Evolutionary conservation across 176 grass and related monocot species (phyloP), one percentile per base, ranked within the genome.

Genomic region (Bromus sterilis): DNA sequence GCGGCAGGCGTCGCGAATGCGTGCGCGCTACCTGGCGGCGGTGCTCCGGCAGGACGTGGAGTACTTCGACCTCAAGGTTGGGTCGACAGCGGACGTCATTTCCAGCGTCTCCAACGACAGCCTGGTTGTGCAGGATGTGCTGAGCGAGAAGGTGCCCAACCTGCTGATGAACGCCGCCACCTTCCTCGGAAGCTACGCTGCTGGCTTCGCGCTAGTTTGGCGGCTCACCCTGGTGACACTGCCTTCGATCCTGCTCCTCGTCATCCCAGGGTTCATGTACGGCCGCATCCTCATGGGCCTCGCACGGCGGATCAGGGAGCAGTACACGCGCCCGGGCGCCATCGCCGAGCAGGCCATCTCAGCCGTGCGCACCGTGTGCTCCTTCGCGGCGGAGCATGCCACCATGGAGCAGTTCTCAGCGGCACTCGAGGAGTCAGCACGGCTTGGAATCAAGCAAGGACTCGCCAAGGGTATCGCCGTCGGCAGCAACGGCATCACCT

Each of bases 11-110:
- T 90, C 94, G 73, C 66, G 76, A 81, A 94, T 97, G 94, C 89
- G 91, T 4, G 91, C 83, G 2, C 60, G 82, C 30, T 97, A 97
- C 80, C 85, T 97, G 4, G 74, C 61, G 6, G 94, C 91, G 1
- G 91, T 97, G 65, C 85, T 94, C 43, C 76, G 91, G 83, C 94
- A 97, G 71, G 94, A 97, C 75, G 85, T 94, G 18, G 94, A 92
- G 91, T 97, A 94, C 84, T 97, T 97, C 55, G 91, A 97, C 85
- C 87, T 97, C 34, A 94, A 85, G 56, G 87, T 61, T 0, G 94
- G 82, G 1, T 91, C 91, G 1, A 89, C 89, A 3, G 83, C 87
- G 15, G 94, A 97, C 35, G 94, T 97, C 77, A 85, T 97, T 53
- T 78, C 94, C 36, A 89, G 91, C 73, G 94, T 97, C 40, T 97